phyloP scores from a whole-genome alignment of 2,329 filamentous ascomycete genomes.

The Rhynchosporium graminicola region DNA sequence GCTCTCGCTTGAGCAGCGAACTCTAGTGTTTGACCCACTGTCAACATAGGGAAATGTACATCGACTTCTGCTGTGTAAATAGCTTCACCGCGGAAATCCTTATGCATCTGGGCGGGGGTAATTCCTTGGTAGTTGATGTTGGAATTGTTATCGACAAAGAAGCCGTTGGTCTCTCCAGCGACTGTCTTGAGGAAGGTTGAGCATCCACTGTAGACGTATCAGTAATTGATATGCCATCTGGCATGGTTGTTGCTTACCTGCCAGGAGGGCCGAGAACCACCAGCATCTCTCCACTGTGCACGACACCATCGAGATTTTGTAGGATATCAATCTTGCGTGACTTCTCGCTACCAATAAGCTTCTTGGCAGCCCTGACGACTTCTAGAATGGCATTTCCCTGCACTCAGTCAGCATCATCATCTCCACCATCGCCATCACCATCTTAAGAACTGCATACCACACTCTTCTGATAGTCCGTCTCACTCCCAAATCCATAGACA shows the following conservation, averaged over 20 bases:
- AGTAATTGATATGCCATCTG: neutral
- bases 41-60: slow-evolving; percentile 73
- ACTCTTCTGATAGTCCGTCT: slow-evolving; percentile 71
- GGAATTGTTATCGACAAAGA: slow-evolving; percentile 52
- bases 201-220: slow-evolving; percentile 48
- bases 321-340: slow-evolving; percentile 57
- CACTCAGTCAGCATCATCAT: slow-evolving; percentile 4
- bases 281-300: slow-evolving; percentile 64
- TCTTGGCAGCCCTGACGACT: slow-evolving; percentile 44
- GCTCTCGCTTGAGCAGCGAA: slow-evolving; percentile 71
- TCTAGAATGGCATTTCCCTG: slow-evolving; percentile 57
- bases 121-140: slow-evolving; percentile 63
- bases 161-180: slow-evolving; percentile 53
- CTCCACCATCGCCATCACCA: neutral
- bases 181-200: slow-evolving; percentile 64
- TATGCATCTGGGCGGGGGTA: slow-evolving; percentile 52
- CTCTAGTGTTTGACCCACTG: slow-evolving; percentile 70
- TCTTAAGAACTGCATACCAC: slow-evolving; percentile 41
- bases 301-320: slow-evolving; percentile 60
- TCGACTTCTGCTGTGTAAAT: slow-evolving; percentile 76
- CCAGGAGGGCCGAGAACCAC: slow-evolving; percentile 67
- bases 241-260: slow-evolving; percentile 41
- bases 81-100: slow-evolving; percentile 58
- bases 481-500: slow-evolving; percentile 66
- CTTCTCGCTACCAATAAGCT: slow-evolving; percentile 54